phyloP scores from a whole-genome alignment of 768 basidiomycete genomes.

The Tricholoma sp. region DNA sequence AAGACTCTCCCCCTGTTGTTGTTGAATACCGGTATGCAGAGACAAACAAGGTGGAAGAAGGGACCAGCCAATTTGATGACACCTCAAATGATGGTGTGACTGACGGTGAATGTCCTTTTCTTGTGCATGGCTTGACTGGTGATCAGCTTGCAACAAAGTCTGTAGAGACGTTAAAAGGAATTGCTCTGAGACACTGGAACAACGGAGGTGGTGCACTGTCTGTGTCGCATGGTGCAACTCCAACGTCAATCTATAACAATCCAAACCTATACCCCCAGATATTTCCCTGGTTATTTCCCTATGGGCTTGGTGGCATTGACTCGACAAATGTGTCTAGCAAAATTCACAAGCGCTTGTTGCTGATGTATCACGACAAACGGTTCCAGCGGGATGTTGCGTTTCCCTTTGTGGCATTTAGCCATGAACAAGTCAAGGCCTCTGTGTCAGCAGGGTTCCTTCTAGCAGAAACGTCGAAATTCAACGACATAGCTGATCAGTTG shows the following conservation, averaged over 20 bases:
- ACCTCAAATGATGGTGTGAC: slow-evolving; percentile 23
- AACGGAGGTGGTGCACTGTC: slow-evolving; percentile 19
- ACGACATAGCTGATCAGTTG: slow-evolving; percentile 17
- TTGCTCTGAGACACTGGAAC: slow-evolving; percentile 24
- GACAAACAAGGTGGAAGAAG: slow-evolving; percentile 19
- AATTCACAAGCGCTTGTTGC: slow-evolving; percentile 17
- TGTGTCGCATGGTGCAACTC: slow-evolving; percentile 18
- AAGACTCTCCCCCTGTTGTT: slow-evolving; percentile 17
- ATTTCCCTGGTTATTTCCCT: slow-evolving; percentile 41
- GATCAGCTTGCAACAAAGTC: slow-evolving; percentile 18
- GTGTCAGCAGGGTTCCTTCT: neutral
- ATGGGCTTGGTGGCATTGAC: slow-evolving; percentile 25
- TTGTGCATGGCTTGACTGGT: slow-evolving; percentile 31
- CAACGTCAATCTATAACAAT: slow-evolving; percentile 26
- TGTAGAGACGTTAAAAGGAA: slow-evolving; percentile 11
- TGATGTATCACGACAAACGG: slow-evolving; percentile 34
- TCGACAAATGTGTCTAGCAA: slow-evolving; percentile 9
- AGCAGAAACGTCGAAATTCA: neutral
- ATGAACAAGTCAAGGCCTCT: slow-evolving; percentile 28
- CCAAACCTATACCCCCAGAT: slow-evolving; percentile 32
- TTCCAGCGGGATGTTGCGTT: slow-evolving; percentile 34
- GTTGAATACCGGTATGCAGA: slow-evolving; percentile 17
- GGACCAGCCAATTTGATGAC: slow-evolving; percentile 21
- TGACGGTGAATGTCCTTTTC: slow-evolving; percentile 30
- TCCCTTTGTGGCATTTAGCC: slow-evolving; percentile 28